These are phyloP conservation scores for Chenopodium album DNA, from an alignment of 148 eudicot genomes.

Conservation along the genomic window DNA sequence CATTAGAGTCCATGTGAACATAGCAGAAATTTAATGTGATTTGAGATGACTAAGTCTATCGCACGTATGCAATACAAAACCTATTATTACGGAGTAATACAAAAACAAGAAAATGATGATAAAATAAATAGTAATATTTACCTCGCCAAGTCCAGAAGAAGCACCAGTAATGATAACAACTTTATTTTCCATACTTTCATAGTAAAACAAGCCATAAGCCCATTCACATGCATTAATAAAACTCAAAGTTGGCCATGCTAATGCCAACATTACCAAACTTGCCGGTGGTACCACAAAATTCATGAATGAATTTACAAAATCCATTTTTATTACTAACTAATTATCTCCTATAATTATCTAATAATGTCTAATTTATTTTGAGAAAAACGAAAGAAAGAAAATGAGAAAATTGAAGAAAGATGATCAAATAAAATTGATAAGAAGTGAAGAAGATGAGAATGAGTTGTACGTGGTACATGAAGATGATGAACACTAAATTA, in stretches of 20 bases:
- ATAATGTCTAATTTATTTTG: background rate
- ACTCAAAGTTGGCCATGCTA: slow-evolving; percentile 81
- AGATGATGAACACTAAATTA: slow-evolving; percentile 18
- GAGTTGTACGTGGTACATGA: too few species aligned
- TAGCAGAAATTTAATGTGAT: too few species aligned
- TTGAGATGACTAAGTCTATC: too few species aligned
- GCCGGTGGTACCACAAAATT: slow-evolving; percentile 86
- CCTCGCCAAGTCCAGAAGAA: slow-evolving; percentile 92
- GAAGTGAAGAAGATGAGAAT: background rate
- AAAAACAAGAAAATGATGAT: background rate
- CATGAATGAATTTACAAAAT: slow-evolving; percentile 48
- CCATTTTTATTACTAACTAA: slow-evolving; percentile 43
- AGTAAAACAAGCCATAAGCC: slow-evolving; percentile 44
- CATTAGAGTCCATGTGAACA: too few species aligned
- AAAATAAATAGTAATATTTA: background rate
- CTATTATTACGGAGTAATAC: too few species aligned
- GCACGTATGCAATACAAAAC: too few species aligned
- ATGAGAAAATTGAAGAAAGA: background rate
- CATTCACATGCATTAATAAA: slow-evolving; percentile 72
- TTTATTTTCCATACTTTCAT: slow-evolving; percentile 58
- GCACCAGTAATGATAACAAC: slow-evolving; percentile 90
- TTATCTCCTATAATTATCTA: too few species aligned
- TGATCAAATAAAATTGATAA: too few species aligned
- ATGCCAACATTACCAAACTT: slow-evolving; percentile 72
- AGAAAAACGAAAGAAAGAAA: background rate